Conservation (phyloP, 768 basidiomycete species). For the Pleurotus pulmonarius region DNA sequence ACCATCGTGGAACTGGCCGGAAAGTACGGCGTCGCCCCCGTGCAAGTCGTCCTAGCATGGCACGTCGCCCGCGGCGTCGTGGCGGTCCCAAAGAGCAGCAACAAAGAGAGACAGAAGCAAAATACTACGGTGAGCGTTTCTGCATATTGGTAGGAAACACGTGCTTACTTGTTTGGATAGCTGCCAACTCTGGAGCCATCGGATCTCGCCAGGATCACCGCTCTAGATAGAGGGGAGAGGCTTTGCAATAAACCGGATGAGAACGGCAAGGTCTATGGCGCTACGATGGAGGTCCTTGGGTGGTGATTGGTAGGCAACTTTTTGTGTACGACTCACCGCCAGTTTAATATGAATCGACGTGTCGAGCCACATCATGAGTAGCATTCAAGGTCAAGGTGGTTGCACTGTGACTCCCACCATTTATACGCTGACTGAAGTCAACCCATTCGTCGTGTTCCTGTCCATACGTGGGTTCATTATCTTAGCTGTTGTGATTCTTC, state of each 20-base stretch:
- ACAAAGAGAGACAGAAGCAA: slow-evolving; percentile 42
- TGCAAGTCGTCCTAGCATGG: slow-evolving; percentile 51
- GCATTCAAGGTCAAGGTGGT: no score
- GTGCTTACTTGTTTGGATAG: slow-evolving; percentile 14
- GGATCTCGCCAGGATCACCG: slow-evolving; percentile 41
- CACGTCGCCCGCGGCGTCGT: slow-evolving; percentile 40
- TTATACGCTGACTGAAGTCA: neutral
- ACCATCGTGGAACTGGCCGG: slow-evolving; percentile 38
- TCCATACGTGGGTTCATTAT: neutral
- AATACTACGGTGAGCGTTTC: slow-evolving; percentile 38
- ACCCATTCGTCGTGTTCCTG: no score
- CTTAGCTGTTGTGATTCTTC: no score
- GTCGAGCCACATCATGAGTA: no score
- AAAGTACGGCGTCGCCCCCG: slow-evolving; percentile 43
- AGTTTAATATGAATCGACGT: no score
- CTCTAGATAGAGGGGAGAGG: slow-evolving; percentile 37
- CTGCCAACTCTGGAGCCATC: slow-evolving; percentile 31
- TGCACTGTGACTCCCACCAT: neutral
- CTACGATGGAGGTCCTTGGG: slow-evolving; percentile 34
- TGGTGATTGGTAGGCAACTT: slow-evolving; percentile 19
- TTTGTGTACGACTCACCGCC: neutral
- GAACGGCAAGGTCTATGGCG: slow-evolving; percentile 32
- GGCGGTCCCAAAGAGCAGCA: slow-evolving; percentile 44
- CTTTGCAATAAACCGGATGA: slow-evolving; percentile 35
- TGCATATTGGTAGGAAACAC: neutral